phyloP scores from a whole-genome alignment of 1,284 basidiomycete genomes.

The Rhizoctonia solani region DNA sequence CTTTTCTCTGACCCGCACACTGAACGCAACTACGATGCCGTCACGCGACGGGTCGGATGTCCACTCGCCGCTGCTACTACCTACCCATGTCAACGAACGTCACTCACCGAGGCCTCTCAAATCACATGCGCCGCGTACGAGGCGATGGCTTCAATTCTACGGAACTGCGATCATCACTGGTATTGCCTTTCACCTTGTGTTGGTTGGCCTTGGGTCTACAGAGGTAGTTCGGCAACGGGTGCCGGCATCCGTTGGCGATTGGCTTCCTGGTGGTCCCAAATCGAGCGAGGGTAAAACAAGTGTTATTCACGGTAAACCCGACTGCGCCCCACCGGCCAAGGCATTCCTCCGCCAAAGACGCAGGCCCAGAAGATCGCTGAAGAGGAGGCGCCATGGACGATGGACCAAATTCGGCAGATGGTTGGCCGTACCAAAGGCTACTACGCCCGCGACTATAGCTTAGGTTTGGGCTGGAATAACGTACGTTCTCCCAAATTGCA shows the following conservation, averaged over 20 bases:
- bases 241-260: constrained; percentile 34
- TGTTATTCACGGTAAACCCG: constrained; percentile 25
- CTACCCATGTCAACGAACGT: neutral
- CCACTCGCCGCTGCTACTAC: constrained; percentile 31
- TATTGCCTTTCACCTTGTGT: constrained; percentile 37
- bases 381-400: constrained; percentile 34
- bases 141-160: constrained; percentile 36
- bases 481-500: constrained; percentile 24
- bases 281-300: constrained; percentile 13
- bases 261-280: constrained; percentile 32
- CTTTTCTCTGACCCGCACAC: neutral
- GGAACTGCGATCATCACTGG: constrained; percentile 36
- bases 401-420: constrained; percentile 40
- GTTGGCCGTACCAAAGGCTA: constrained; percentile 41
- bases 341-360: neutral
- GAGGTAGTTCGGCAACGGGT: constrained; percentile 27
- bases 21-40: constrained; percentile 7
- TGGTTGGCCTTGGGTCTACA: constrained; percentile 36
- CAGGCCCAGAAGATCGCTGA: constrained; percentile 26
- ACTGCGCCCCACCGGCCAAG: neutral
- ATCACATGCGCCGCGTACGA: constrained; percentile 18
- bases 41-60: constrained; percentile 29
- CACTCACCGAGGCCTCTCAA: constrained; percentile 19
- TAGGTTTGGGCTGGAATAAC: constrained; percentile 41
- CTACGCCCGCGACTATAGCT: constrained; percentile 41